Percentiles rank a stretch among this genome's conserved stretches.
Conservation (phyloP, 345 rosid species). For the Lumnitzera littorea region DNA sequence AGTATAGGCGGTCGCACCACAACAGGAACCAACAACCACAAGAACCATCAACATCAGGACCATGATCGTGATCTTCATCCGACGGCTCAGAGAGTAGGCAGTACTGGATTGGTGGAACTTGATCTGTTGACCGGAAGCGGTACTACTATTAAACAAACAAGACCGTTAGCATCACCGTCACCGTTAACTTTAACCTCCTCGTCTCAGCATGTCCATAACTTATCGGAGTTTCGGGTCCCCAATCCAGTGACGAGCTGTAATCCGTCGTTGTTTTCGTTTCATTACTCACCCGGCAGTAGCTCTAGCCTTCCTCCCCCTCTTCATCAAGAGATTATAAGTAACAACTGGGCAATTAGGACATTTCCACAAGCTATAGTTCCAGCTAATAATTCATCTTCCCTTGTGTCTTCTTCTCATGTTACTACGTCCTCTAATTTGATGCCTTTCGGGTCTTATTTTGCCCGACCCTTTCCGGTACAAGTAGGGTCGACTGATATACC, state of each 20-base stretch:
- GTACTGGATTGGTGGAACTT: slow-evolving; percentile 42
- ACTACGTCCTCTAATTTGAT: slow-evolving; percentile 40
- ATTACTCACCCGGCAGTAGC: slow-evolving; percentile 5
- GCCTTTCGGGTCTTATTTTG: slow-evolving; percentile 53
- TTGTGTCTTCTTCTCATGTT: slow-evolving; percentile 14
- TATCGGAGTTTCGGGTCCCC: too few species aligned
- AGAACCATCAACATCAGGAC: slow-evolving; percentile 1
- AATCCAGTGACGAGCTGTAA: slow-evolving; percentile 2
- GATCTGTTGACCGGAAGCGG: slow-evolving; percentile 39
- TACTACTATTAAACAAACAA: slow-evolving; percentile 13
- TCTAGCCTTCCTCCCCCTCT: slow-evolving; percentile 2
- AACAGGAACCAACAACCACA: not conserved
- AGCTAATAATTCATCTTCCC: slow-evolving; percentile 27
- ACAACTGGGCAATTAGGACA: slow-evolving; percentile 58
- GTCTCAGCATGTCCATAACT: too few species aligned
- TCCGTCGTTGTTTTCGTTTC: not conserved
- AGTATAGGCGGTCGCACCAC: slow-evolving; percentile 47
- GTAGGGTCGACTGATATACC: slow-evolving; percentile 32
- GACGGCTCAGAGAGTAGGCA: slow-evolving; percentile 17
- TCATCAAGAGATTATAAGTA: slow-evolving; percentile 34
- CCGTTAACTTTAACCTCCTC: slow-evolving; percentile 13
- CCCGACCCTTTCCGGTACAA: slow-evolving; percentile 47
- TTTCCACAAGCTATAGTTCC: slow-evolving; percentile 26
- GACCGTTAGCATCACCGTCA: slow-evolving; percentile 15
- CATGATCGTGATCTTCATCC: slow-evolving; percentile 1